These are phyloP conservation scores for Gonapodya prolifera DNA, from an alignment of 192 early-diverging fungal genomes.

Conservation along the genomic window DNA sequence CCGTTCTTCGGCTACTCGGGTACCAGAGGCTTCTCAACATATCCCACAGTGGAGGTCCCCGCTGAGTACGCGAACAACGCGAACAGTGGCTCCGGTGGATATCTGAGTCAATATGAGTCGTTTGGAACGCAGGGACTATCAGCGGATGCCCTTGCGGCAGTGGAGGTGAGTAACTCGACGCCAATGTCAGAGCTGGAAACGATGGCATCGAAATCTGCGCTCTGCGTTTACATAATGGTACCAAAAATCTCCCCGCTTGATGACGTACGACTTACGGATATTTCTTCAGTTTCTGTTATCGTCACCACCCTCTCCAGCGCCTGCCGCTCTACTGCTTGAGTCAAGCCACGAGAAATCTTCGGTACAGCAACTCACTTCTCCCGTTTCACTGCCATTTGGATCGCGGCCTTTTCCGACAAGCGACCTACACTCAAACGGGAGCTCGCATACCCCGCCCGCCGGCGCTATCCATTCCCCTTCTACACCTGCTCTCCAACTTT, in stretches of 20 bases:
- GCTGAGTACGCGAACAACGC: not conserved
- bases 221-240: not conserved
- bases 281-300: not conserved
- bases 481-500: not conserved
- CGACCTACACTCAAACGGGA: not conserved
- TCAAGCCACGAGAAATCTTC: not conserved
- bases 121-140: not conserved
- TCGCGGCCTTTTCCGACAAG: not conserved
- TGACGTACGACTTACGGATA: too few relatives aligned
- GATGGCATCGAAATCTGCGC: not conserved
- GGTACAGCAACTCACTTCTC: not conserved
- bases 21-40: too few relatives aligned
- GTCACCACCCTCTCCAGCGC: not conserved
- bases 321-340: not conserved
- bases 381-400: not conserved
- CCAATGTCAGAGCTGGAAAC: not conserved
- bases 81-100: not conserved
- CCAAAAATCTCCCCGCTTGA: too few relatives aligned
- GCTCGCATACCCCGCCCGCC: not conserved
- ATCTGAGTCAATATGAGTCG: not conserved
- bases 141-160: not conserved
- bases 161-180: not conserved
- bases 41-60: too few relatives aligned
- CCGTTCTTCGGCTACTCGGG: not conserved
- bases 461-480: not conserved